Percentiles rank a stretch among this genome's conserved stretches.
These are phyloP conservation scores for Plenodomus lindquistii DNA, from an alignment of 2,329 filamentous ascomycete genomes.

Conservation along the genomic window DNA sequence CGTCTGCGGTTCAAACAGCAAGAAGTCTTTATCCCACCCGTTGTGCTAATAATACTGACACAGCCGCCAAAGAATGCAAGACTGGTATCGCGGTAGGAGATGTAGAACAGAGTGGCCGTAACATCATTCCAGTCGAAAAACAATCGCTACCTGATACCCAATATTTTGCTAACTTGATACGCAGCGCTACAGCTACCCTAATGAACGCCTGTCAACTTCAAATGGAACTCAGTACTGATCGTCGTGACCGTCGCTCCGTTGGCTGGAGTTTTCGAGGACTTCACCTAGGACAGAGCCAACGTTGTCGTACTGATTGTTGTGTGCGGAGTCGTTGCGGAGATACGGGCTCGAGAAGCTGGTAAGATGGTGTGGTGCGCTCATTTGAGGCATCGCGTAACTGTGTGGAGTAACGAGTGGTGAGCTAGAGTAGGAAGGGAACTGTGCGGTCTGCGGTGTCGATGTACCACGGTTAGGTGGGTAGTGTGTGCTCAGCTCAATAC, in stretches of 20 bases:
- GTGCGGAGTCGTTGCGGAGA: constrained; percentile 40
- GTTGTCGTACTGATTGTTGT: constrained; percentile 41
- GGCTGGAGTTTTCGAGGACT: constrained; percentile 39
- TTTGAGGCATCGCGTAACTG: constrained; percentile 42
- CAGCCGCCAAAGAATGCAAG: constrained; percentile 24
- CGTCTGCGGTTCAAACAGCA: not conserved
- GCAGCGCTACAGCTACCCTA: constrained; percentile 1
- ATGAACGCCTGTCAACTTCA: constrained; percentile 11
- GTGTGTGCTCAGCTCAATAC: constrained; percentile 48
- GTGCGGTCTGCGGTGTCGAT: constrained; percentile 46
- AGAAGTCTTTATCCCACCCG: not conserved
- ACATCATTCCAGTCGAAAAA: constrained; percentile 12
- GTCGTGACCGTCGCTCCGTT: constrained; percentile 38
- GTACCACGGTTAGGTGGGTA: constrained; percentile 40
- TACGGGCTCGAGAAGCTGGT: constrained; percentile 44
- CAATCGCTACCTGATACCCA: constrained; percentile 7
- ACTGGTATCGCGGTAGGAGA: constrained; percentile 12
- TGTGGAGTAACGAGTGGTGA: constrained; percentile 45
- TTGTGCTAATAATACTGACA: constrained; percentile 19
- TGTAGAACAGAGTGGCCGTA: constrained; percentile 4
- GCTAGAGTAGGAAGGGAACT: constrained; percentile 46
- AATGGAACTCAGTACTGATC: constrained; percentile 24
- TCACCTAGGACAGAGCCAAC: constrained; percentile 43
- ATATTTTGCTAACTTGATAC: constrained; percentile 8
- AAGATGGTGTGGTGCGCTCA: constrained; percentile 48